Conservation (phyloP, 2,329 filamentous ascomycete species). For the Lachnellula occidentalis region DNA sequence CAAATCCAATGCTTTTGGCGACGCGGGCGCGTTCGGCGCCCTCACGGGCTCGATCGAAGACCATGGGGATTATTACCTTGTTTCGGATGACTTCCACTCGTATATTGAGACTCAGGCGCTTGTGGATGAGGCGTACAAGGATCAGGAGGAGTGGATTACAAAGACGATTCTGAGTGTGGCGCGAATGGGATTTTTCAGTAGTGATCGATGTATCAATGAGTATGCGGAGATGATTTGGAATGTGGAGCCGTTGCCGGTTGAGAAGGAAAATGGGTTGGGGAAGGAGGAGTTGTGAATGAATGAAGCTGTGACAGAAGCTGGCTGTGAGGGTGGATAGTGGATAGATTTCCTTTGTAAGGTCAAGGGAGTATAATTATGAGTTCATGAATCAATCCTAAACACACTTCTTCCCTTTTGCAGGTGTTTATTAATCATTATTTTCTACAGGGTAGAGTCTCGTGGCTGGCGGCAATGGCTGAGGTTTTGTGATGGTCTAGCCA, state of each 20-base stretch:
- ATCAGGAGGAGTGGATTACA: conserved; percentile 87
- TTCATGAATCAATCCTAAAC: background rate
- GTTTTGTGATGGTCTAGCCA: too few species aligned
- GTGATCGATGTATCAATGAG: conserved; percentile 91
- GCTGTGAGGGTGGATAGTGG: background rate
- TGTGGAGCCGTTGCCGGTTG: conserved; percentile 60
- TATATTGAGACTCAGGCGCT: conserved; percentile 88
- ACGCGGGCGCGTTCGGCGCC: conserved; percentile 70
- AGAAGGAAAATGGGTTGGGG: conserved; percentile 14
- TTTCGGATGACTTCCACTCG: conserved; percentile 94
- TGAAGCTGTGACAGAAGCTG: too few species aligned
- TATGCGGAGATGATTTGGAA: conserved; percentile 99
- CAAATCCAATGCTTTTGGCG: conserved; percentile 73
- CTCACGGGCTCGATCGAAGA: conserved; percentile 81
- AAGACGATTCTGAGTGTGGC: conserved; percentile 87
- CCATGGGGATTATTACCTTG: conserved; percentile 95
- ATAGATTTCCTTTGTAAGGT: background rate
- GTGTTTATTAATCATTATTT: too few species aligned
- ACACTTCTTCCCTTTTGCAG: background rate
- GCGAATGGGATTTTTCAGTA: conserved; percentile 96
- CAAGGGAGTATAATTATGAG: background rate
- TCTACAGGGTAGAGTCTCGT: too few species aligned
- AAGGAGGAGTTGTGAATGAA: conserved; percentile 21
- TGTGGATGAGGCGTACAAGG: conserved; percentile 86
- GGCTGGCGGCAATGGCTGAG: too few species aligned